phyloP scores from a whole-genome alignment of 176 grass and related monocot species.

The Microstegium vimineum region DNA sequence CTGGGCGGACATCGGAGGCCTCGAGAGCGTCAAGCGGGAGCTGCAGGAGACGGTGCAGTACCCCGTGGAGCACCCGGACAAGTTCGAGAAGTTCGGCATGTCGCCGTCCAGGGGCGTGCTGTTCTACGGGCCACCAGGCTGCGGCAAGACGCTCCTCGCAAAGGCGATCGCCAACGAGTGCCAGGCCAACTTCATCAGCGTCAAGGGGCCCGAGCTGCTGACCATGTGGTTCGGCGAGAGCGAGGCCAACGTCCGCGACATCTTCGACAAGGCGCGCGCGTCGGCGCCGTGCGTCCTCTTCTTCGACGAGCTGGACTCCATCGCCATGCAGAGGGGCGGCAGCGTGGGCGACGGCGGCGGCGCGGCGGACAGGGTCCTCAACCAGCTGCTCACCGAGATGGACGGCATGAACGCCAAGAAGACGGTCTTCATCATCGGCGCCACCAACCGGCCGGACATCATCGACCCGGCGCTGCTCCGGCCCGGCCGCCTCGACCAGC shows the following conservation, averaged over 20 bases:
- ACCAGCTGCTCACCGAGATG: slow-evolving; percentile 69
- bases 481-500: slow-evolving; percentile 58
- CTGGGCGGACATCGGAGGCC: slow-evolving; percentile 62
- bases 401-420: slow-evolving; percentile 69
- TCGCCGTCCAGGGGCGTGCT: slow-evolving; percentile 62
- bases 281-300: slow-evolving; percentile 61
- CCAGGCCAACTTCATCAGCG: slow-evolving; percentile 68
- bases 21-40: slow-evolving; percentile 61
- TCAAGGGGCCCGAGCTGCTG: slow-evolving; percentile 63
- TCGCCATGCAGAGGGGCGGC: slow-evolving; percentile 48
- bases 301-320: slow-evolving; percentile 76
- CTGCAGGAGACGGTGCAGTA: slow-evolving; percentile 69
- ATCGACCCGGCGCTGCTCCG: slow-evolving; percentile 56
- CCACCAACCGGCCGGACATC: slow-evolving; percentile 62
- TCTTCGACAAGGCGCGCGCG: slow-evolving; percentile 61
- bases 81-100: slow-evolving; percentile 69
- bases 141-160: slow-evolving; percentile 58
- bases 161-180: slow-evolving; percentile 75
- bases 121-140: slow-evolving; percentile 60
- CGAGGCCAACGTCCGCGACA: slow-evolving; percentile 56
- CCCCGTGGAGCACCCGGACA: slow-evolving; percentile 61
- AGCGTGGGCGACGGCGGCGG: slow-evolving; percentile 50
- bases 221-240: slow-evolving; percentile 81
- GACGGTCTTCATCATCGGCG: slow-evolving; percentile 65
- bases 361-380: slow-evolving; percentile 46